A percentile compares a stretch with the other conserved stretches of the same genome.
Evolutionary conservation across 805 yeast species (phyloP).

Genomic region (Hanseniaspora singularis): DNA sequence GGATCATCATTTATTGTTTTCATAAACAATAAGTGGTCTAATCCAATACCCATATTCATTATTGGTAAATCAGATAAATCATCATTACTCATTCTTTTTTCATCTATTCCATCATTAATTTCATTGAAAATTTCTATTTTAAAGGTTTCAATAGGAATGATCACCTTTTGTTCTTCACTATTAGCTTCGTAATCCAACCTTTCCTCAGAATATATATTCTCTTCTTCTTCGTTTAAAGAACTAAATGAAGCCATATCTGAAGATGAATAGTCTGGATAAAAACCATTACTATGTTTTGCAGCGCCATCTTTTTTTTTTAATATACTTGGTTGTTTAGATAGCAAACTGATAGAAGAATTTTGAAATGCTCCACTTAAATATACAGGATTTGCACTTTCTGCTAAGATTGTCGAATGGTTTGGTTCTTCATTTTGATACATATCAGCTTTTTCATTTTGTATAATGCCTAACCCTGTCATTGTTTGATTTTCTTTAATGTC

Average conservation of each 20-base stretch:
- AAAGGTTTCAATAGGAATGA: slow-evolving; percentile 16
- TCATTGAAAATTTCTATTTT: slow-evolving; percentile 20
- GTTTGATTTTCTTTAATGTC: no score
- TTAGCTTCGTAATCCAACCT: not conserved
- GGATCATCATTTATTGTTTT: slow-evolving; percentile 22
- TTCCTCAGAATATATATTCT: not conserved
- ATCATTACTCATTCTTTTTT: slow-evolving; percentile 18
- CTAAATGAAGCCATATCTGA: not conserved
- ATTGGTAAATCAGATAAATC: slow-evolving; percentile 2
- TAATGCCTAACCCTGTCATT: not conserved
- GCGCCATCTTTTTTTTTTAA: not conserved
- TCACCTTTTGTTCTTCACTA: not conserved
- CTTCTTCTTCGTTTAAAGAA: not conserved
- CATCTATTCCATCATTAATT: not conserved
- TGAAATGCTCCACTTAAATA: not conserved
- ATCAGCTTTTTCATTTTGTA: not conserved
- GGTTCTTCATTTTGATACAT: not conserved
- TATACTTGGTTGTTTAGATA: slow-evolving; percentile 1
- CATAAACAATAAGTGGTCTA: slow-evolving; percentile 22
- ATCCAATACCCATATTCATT: slow-evolving; percentile 17
- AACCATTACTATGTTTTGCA: not conserved
- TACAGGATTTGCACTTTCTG: not conserved
- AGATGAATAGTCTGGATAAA: slow-evolving; percentile 7
- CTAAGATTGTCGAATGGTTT: not conserved
- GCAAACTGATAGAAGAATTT: not conserved